These are phyloP conservation scores for Penicillium hesseltinei DNA, from an alignment of 2,329 filamentous ascomycete genomes.

Conservation along the genomic window DNA sequence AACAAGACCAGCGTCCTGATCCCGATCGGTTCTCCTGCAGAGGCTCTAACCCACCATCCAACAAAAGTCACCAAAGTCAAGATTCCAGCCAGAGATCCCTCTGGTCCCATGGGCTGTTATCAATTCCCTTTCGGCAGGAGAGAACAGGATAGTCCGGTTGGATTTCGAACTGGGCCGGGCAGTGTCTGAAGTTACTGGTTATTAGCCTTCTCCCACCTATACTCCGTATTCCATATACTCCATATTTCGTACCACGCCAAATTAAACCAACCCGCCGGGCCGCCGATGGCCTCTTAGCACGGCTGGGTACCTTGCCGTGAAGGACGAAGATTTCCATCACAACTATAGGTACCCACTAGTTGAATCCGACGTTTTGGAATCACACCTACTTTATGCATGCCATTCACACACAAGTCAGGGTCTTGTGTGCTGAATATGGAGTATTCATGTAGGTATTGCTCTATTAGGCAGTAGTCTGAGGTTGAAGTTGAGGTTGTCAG, in stretches of 20 bases:
- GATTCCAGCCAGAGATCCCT: neutral
- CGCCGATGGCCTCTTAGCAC: neutral
- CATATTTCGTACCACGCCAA: neutral
- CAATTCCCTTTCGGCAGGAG: neutral
- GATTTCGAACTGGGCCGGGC: neutral
- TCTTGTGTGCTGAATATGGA: no score
- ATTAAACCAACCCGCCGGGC: neutral
- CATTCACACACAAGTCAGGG: neutral
- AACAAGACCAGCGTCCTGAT: neutral
- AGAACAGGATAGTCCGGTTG: neutral
- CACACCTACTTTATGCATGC: neutral
- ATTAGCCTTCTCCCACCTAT: neutral
- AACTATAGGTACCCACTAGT: neutral
- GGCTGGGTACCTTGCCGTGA: neutral
- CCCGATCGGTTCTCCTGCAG: slow-evolving; percentile 1
- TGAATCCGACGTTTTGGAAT: neutral
- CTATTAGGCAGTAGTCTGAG: slow-evolving; percentile 1
- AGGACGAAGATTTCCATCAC: neutral
- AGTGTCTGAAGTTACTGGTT: neutral
- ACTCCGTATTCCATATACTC: no score
- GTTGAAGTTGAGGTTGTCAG: neutral
- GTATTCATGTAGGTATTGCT: neutral
- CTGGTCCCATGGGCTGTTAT: neutral
- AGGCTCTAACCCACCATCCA: neutral
- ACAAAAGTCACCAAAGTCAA: neutral